phyloP scores from a whole-genome alignment of 768 basidiomycete genomes.

The Galerina sulciceps region DNA sequence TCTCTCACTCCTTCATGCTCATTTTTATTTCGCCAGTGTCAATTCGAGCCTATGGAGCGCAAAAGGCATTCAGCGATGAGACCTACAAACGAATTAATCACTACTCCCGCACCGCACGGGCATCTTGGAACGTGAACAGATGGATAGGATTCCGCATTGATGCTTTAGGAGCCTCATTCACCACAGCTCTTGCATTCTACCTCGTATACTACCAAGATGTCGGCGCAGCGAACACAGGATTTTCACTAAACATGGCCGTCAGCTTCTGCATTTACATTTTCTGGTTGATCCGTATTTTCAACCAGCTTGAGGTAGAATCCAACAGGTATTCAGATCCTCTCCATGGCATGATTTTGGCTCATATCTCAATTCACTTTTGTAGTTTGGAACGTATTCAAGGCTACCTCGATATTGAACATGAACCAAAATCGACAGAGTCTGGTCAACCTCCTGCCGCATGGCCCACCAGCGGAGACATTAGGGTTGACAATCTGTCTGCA shows the following conservation, averaged over 20 bases:
- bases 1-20: not conserved
- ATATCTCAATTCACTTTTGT: not conserved
- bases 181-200: slow-evolving; percentile 55
- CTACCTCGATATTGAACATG: slow-evolving; percentile 63
- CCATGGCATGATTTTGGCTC: not conserved
- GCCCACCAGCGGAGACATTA: slow-evolving; percentile 62
- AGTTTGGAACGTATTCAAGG: slow-evolving; percentile 74
- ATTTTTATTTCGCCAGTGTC: slow-evolving; percentile 35
- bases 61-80: slow-evolving; percentile 49
- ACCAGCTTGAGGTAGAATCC: slow-evolving; percentile 45
- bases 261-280: slow-evolving; percentile 61
- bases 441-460: slow-evolving; percentile 67
- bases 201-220: slow-evolving; percentile 49
- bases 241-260: slow-evolving; percentile 63
- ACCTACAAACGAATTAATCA: slow-evolving; percentile 54
- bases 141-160: slow-evolving; percentile 58
- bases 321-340: slow-evolving; percentile 24
- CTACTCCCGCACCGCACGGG: slow-evolving; percentile 46
- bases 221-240: slow-evolving; percentile 47
- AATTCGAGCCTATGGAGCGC: slow-evolving; percentile 67
- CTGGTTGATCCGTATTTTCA: slow-evolving; percentile 45
- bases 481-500: slow-evolving; percentile 62
- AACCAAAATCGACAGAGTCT: slow-evolving; percentile 41
- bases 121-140: slow-evolving; percentile 53
- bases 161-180: slow-evolving; percentile 58